Evolutionary conservation across 192 early-diverging fungal species (phyloP), one percentile per base, ranked within the genome.

Genomic region (Allomyces macrogynus): DNA sequence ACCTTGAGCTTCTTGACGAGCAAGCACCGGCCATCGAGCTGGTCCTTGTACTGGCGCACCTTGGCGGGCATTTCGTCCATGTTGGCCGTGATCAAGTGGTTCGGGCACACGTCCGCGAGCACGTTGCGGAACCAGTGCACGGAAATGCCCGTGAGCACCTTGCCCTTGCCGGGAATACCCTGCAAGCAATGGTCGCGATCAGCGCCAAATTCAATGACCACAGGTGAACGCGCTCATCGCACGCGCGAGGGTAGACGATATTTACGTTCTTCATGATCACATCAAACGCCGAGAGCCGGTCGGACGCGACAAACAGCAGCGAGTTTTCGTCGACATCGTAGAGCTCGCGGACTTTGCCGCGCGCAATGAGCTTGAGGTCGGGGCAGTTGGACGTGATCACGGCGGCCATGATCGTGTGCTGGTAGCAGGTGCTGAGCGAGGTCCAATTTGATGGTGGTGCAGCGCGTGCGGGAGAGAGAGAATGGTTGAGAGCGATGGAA

Each of bases 181-280:
- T 92, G 74, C 67, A 14, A 14, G 18, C 18, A 27, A 66, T 22
- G 26, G 44, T 61, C 61, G 54, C 23, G 62, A 61, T 62, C 24
- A 16, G 27, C 26, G n/a, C 61, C 43, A 42, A 23, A 62, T 23
- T 60, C 62, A n/a, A 72, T 23, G 65, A 42, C 61, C 22, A 60
- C 32, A 23, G 18, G 24, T 22, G 22, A 43, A 64, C 14, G 18
- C 10, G 11, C 18, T 7, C 16, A 40, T 32, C 32, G 18, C 49
- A 61, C 26, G 26, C 26, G 26, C 26, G 26, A 27, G 26, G 4
- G n/a, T n/a, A 27, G 26, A 27, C 61, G 32, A 3, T 23, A 66
- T 80, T 66, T 80, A 94, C 93, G 65, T 91, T 93, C 68, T 89
- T 89, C 94, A 99, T 94, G 67, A 97, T 91, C 43, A 99, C 94